A percentile compares a stretch with the other conserved stretches of the same genome.
phyloP scores from a whole-genome alignment of 306 rosid genomes.

The Cicer arietinum region DNA sequence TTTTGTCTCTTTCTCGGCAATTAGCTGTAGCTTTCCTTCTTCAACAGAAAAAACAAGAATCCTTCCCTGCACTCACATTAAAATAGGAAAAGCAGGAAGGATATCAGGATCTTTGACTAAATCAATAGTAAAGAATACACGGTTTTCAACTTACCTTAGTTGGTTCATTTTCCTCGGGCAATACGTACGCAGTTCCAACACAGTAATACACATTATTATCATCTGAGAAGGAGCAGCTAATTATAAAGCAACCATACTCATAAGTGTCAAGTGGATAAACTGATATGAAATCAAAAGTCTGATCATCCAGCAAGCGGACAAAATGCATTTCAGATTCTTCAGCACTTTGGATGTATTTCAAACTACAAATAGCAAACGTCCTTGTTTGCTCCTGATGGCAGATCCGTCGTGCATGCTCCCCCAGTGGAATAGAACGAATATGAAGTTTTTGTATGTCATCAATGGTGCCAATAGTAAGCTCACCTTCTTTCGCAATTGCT shows the following conservation, averaged over 20 bases:
- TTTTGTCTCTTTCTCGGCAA: slow-evolving; percentile 98
- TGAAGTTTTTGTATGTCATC: slow-evolving; percentile 99
- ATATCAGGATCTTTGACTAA: slow-evolving; percentile 32
- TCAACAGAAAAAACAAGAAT: slow-evolving; percentile 90
- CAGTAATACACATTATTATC: slow-evolving; percentile 90
- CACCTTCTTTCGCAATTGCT: slow-evolving; percentile 98
- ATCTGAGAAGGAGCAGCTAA: slow-evolving; percentile 98
- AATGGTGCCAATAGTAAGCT: slow-evolving; percentile 96
- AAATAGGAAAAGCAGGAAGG: slow-evolving; percentile 24
- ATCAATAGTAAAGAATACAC: slow-evolving; percentile 20
- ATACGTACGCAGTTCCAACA: slow-evolving; percentile 94
- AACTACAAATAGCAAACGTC: slow-evolving; percentile 86
- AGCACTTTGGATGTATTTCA: slow-evolving; percentile 72
- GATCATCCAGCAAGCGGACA: slow-evolving; percentile 94
- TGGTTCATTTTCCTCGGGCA: slow-evolving; percentile 97
- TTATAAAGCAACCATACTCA: slow-evolving; percentile 87
- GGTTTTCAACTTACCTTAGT: slow-evolving; percentile 63
- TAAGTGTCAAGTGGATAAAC: slow-evolving; percentile 85
- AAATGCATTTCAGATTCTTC: slow-evolving; percentile 90
- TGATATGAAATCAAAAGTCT: slow-evolving; percentile 87
- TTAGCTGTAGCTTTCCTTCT: slow-evolving; percentile 94
- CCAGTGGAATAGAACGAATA: slow-evolving; percentile 92
- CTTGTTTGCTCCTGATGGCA: slow-evolving; percentile 99
- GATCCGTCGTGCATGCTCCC: slow-evolving; percentile 93
- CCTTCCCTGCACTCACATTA: slow-evolving; percentile 71